Evolutionary conservation across 2,329 filamentous ascomycete genomes (phyloP).

Genomic region (Phaeomoniella chlamydospora): DNA sequence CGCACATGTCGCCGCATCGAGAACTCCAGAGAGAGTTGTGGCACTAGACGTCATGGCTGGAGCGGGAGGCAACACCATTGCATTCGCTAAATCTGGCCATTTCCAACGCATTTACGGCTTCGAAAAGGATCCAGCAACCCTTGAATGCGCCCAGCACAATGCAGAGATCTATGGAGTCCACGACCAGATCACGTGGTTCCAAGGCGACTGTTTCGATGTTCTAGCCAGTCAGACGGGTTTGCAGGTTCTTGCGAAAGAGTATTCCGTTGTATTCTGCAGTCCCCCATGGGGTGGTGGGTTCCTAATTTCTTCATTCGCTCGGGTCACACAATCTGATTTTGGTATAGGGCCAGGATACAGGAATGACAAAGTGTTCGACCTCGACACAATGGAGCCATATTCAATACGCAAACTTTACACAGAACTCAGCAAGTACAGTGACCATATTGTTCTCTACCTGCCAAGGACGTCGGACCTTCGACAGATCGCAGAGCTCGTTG

Average conservation of each 20-base stretch:
- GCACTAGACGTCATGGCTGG: constrained; percentile 85
- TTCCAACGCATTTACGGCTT: constrained; percentile 81
- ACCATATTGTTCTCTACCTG: constrained; percentile 59
- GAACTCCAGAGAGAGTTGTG: constrained; percentile 41
- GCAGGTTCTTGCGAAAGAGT: constrained; percentile 27
- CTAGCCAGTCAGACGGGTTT: constrained; percentile 34
- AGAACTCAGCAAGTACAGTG: constrained; percentile 39
- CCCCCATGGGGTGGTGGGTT: constrained; percentile 58
- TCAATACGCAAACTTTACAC: constrained; percentile 47
- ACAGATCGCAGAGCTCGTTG: constrained; percentile 50
- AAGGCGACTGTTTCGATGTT: constrained; percentile 73
- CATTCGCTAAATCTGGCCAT: constrained; percentile 67
- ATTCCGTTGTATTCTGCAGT: constrained; percentile 53
- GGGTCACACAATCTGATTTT: constrained; percentile 4
- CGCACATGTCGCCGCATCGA: constrained; percentile 46
- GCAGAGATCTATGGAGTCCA: constrained; percentile 69
- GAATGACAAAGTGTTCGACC: constrained; percentile 59
- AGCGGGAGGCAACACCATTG: constrained; percentile 85
- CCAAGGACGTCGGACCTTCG: constrained; percentile 72
- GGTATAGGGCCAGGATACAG: constrained; percentile 45
- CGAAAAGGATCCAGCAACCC: constrained; percentile 64
- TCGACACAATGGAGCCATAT: constrained; percentile 81
- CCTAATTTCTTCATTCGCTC: neutral
- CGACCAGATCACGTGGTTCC: constrained; percentile 69
- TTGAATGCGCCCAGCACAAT: constrained; percentile 88